These are phyloP conservation scores for Xeromyces bisporus DNA, from an alignment of 495 filamentous ascomycete species.

Conservation along the genomic window DNA sequence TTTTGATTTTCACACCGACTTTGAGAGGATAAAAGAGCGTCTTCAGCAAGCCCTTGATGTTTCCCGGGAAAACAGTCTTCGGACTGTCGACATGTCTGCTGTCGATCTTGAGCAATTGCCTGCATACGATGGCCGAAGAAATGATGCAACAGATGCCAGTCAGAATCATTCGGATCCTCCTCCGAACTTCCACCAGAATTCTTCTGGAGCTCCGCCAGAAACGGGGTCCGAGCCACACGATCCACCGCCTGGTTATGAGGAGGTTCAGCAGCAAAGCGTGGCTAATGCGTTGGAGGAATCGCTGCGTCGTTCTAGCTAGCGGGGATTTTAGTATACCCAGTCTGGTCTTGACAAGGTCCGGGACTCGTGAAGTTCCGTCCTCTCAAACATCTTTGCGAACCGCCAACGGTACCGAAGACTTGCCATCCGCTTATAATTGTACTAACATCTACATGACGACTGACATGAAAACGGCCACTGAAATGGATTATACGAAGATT, in stretches of 20 bases:
- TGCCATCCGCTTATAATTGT: neutral
- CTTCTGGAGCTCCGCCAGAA: slow-evolving; percentile 7
- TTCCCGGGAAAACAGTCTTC: slow-evolving; percentile 32
- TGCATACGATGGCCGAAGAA: slow-evolving; percentile 42
- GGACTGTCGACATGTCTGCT: slow-evolving; percentile 34
- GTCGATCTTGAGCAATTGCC: slow-evolving; percentile 73
- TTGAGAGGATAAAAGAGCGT: slow-evolving; percentile 70
- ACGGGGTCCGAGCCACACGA: slow-evolving; percentile 40
- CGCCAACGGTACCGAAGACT: too few relatives aligned
- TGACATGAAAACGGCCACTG: too few relatives aligned
- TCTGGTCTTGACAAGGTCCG: neutral
- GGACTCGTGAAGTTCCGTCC: too few relatives aligned
- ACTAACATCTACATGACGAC: too few relatives aligned
- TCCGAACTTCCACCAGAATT: slow-evolving; percentile 2
- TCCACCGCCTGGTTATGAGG: slow-evolving; percentile 86
- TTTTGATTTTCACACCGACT: slow-evolving; percentile 74
- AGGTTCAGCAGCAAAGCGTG: slow-evolving; percentile 70
- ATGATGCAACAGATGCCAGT: slow-evolving; percentile 2
- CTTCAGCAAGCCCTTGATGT: slow-evolving; percentile 64
- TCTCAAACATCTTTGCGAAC: too few relatives aligned
- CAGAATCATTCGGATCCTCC: slow-evolving; percentile 3
- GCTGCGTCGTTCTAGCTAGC: slow-evolving; percentile 20
- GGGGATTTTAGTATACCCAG: neutral
- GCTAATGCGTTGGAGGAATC: slow-evolving; percentile 38
- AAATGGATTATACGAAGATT: too few relatives aligned